Percentiles rank a stretch among this genome's conserved stretches.
These are phyloP conservation scores for Wakefieldia striispora DNA, from an alignment of 768 basidiomycete species.

Conservation along the genomic window DNA sequence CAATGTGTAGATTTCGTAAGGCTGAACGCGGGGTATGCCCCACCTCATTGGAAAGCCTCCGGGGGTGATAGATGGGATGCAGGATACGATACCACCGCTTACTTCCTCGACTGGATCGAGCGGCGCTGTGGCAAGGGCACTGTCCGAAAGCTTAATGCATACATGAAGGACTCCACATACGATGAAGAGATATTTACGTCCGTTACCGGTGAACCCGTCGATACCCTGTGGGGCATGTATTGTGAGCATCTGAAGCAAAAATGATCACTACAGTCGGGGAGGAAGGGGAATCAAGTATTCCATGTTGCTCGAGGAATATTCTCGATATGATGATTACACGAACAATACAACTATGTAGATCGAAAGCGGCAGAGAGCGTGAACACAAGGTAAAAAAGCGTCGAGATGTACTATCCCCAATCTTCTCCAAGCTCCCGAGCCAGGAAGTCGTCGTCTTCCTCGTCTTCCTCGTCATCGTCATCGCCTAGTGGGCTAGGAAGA, in stretches of 20 bases:
- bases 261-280: not conserved
- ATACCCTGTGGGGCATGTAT: conserved; percentile 60
- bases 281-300: not conserved
- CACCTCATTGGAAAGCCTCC: conserved; percentile 67
- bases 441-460: conserved; percentile 78
- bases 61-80: conserved; percentile 62
- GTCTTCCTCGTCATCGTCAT: conserved; percentile 41
- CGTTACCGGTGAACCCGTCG: conserved; percentile 50
- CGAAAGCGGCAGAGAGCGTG: conserved; percentile 14
- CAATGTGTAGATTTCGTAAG: conserved; percentile 62
- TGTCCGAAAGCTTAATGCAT: conserved; percentile 56
- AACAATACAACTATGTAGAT: conserved; percentile 21
- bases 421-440: conserved; percentile 76
- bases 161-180: conserved; percentile 49
- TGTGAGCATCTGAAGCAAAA: conserved; percentile 36
- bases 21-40: conserved; percentile 50
- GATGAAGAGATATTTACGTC: conserved; percentile 51
- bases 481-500: conserved; percentile 36
- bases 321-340: conserved; percentile 19
- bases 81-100: conserved; percentile 73
- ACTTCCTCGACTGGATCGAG: conserved; percentile 71
- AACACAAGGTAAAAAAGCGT: conserved; percentile 3
- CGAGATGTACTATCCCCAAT: conserved; percentile 56
- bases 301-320: conserved; percentile 1
- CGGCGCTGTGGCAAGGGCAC: conserved; percentile 49